These are phyloP conservation scores for Kwoniella shivajii DNA, from an alignment of 1,284 basidiomycete species.

Conservation along the genomic window DNA sequence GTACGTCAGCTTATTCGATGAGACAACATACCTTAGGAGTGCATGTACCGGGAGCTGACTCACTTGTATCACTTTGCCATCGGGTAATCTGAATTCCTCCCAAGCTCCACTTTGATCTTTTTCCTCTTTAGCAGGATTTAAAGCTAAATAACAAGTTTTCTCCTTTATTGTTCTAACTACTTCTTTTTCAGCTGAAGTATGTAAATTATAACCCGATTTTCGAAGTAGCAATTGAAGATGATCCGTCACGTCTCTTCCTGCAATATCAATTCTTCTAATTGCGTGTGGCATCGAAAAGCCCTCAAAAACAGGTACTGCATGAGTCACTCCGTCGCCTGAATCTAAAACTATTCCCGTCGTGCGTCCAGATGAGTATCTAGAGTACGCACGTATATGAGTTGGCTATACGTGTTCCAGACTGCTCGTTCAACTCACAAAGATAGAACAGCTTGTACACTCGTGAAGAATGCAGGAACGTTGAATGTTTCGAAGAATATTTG, in stretches of 20 bases:
- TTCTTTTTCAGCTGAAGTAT: slow-evolving; percentile 96
- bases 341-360: slow-evolving; percentile 99
- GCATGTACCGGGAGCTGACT: slow-evolving; percentile 42
- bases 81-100: slow-evolving; percentile 93
- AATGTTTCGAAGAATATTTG: slow-evolving; percentile 99
- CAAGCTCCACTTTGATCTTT: slow-evolving; percentile 74
- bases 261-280: slow-evolving; percentile 92
- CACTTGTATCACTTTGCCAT: slow-evolving; percentile 91
- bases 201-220: slow-evolving; percentile 91
- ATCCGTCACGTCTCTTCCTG: slow-evolving; percentile 96
- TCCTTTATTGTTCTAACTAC: slow-evolving; percentile 98
- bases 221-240: slow-evolving; percentile 91
- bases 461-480: slow-evolving; percentile 98
- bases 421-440: slow-evolving; percentile 68
- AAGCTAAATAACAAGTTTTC: slow-evolving; percentile 92
- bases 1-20: neutral
- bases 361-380: slow-evolving; percentile 95
- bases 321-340: slow-evolving; percentile 98
- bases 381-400: too few relatives aligned
- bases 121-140: slow-evolving; percentile 91
- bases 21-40: neutral
- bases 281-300: slow-evolving; percentile 99
- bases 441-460: slow-evolving; percentile 94
- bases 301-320: slow-evolving; percentile 98
- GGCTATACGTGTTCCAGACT: too few relatives aligned